Evolutionary conservation across 208 protist genomes (phyloP), one percentile per base, ranked within the genome.

Genomic region (Crithidia brevicula): DNA sequence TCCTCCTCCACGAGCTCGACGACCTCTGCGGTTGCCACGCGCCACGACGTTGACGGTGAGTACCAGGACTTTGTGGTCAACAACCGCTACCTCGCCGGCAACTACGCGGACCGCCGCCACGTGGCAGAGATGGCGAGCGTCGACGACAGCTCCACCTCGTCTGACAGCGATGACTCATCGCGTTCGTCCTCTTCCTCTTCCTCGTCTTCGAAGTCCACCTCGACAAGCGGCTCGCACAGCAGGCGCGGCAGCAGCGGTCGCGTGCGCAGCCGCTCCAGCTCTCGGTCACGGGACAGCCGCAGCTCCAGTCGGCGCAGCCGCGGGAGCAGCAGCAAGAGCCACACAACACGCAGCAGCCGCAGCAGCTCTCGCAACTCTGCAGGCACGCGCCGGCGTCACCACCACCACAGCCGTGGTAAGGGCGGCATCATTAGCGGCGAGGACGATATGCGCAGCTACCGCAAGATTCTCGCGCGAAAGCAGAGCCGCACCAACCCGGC

Each of bases 11-110:
- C 58, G 3, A 49, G 53, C 15, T 52, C 40, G 10, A 8, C 16
- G 8, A 60, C 51, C 11, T 43, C 34, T 22, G n/a, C 56, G 30
- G 1, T 15, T 10, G 49, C 47, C 15, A 42, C 23, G 52, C 40
- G 43, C 20, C 53, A 60, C 65, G 53, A 68, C 38, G 61, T 43
- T 10, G 67, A 43, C 5, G 72, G 67, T 5, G 67, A 69, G 33
- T 89, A 89, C 45, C 74, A 89, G 50, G 79, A 85, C 53, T 89
- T 89, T 63, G 83, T 89, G 30, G 79, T 85, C 18, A 89, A 89
- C 67, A 67, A 47, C 50, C 61, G 66, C 34, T 89, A 82, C 66
- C 62, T 89, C 43, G 43, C 60, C 42, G 83, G 77, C 31, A 81
- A 86, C 73, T 85, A 86, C 70, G 73, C 62, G 0, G 83, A 89